Conservation (phyloP, 352 stramenopile genomes). For the Globisporangium yorkense region DNA sequence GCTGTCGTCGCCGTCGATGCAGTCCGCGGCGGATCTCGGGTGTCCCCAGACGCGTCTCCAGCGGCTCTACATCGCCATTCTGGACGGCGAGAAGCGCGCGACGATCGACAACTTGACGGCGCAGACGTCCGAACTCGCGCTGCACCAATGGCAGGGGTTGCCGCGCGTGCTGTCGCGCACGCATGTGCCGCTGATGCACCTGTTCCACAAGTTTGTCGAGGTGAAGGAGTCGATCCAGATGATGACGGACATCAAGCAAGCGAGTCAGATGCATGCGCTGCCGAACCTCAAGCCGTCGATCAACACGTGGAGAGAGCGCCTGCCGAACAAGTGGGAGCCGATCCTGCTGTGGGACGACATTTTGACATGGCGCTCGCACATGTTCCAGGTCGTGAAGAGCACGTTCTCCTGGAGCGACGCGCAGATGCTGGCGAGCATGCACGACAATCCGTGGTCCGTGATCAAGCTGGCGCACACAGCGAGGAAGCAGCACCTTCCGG, state of each 20-base stretch:
- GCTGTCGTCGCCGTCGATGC: constrained; percentile 53
- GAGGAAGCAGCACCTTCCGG: constrained; percentile 85
- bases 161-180: constrained; percentile 69
- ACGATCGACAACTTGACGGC: constrained; percentile 60
- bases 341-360: constrained; percentile 93
- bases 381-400: constrained; percentile 89
- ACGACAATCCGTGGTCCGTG: constrained; percentile 91
- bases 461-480: constrained; percentile 89
- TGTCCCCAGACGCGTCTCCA: constrained; percentile 77
- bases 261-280: constrained; percentile 74
- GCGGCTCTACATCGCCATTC: constrained; percentile 84
- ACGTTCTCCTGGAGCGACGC: constrained; percentile 85
- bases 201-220: constrained; percentile 92
- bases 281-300: constrained; percentile 90
- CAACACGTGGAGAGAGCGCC: constrained; percentile 89
- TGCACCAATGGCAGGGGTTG: constrained; percentile 88
- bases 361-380: constrained; percentile 90
- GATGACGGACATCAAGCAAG: constrained; percentile 84
- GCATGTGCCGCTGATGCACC: constrained; percentile 80
- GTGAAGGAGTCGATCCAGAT: constrained; percentile 91
- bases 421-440: constrained; percentile 87
- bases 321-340: constrained; percentile 92
- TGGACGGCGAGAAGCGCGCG: constrained; percentile 73
- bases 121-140: constrained; percentile 73
- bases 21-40: constrained; percentile 53